phyloP scores from a whole-genome alignment of 2,329 filamentous ascomycete genomes.

The Cordyceps javanica region DNA sequence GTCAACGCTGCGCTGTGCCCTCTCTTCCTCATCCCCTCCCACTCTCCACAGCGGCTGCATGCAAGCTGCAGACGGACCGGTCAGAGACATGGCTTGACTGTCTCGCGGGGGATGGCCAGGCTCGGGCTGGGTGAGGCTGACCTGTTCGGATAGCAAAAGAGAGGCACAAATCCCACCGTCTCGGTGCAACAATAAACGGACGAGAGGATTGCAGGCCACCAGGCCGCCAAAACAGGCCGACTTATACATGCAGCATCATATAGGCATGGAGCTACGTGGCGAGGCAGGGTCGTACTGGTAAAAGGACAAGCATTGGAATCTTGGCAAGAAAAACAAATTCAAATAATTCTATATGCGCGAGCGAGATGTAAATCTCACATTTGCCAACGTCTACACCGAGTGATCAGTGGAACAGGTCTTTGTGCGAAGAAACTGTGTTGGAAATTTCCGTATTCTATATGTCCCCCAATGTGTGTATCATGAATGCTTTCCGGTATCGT shows the following conservation, averaged over 20 bases:
- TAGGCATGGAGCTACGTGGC: background rate
- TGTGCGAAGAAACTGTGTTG: constrained; percentile 6
- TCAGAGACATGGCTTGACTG: background rate
- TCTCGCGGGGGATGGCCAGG: background rate
- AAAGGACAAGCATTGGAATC: background rate
- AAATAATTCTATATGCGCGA: background rate
- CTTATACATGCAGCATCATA: background rate
- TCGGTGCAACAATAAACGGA: background rate
- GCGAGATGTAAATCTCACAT: background rate
- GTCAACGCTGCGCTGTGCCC: background rate
- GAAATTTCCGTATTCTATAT: constrained; percentile 11
- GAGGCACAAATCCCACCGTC: background rate
- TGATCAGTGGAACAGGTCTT: constrained; percentile 11
- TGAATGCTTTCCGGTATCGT: constrained; percentile 9
- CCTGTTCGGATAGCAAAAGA: background rate
- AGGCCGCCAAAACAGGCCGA: background rate
- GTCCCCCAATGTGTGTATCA: constrained; percentile 10
- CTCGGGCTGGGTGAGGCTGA: background rate
- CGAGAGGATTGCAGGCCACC: background rate
- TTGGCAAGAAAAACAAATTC: background rate
- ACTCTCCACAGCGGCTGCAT: constrained; percentile 4
- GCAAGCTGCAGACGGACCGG: constrained; percentile 2
- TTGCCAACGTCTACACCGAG: constrained; percentile 13
- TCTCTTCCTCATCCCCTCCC: no score
- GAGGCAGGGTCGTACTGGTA: no score